Evolutionary conservation across 257 asterid genomes (phyloP), one percentile per base, ranked within the genome.

Genomic region (Scutellaria barbata): DNA sequence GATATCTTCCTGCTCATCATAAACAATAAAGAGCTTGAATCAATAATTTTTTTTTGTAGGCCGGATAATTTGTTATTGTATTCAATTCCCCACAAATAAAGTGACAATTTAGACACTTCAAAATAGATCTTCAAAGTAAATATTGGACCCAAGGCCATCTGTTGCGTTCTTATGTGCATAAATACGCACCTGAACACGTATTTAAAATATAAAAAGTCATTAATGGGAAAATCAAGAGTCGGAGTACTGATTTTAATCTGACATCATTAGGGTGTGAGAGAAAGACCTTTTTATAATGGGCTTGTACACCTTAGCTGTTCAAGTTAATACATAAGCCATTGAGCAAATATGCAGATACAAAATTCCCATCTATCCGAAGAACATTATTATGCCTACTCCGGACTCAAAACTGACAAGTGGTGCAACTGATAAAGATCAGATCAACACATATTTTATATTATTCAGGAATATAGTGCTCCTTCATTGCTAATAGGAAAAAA

Each of bases 261-360:
- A 64, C 56, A 50, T 61, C 40, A 51, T 74, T 16, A 33, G 45
- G 41, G 40, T 54, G 30, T 41, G 7, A 11, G 54, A 37, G 5
- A 57, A 58, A 14, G 41, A 56, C 70, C 55, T 37, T 10, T 13
- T 7, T 17, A 35, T 12, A 66, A 33, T n/a, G 41, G 46, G 45
- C 17, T 10, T 9, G 40, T 22, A 50, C 54, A 10, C 39, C 53
- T 5, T 20, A 69, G 63, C 47, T 16, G 53, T 64, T 30, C 62
- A 69, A 63, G 35, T 57, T 10, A 10, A 61, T 41, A 47, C 14
- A 56, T 68, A 53, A 73, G n/a, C 74, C 41, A 74, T 57, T 30
- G 52, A 37, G 12, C 58, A 35, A 10, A 75, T 11, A 71, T 11
- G 35, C 60, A 66, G 22, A 7, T 41, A 68, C 37, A n/a, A 57